Evolutionary conservation across 1,139 yeast genomes (phyloP).

Genomic region (Keqinozyma sinolaborantium): DNA sequence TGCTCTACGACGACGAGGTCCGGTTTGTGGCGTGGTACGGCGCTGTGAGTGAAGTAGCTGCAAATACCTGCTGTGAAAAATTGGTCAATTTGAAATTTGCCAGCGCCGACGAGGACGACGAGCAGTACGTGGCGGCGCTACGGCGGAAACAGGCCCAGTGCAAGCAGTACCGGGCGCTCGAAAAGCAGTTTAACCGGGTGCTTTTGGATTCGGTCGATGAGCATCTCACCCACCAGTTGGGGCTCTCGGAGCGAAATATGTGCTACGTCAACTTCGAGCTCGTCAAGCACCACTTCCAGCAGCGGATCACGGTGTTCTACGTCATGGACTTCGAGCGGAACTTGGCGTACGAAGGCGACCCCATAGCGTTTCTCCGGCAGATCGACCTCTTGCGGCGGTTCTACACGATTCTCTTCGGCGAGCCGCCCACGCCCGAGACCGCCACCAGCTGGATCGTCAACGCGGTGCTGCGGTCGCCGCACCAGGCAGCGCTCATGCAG

Average conservation of each 20-base stretch:
- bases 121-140: slow-evolving; percentile 5
- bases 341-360: slow-evolving; percentile 7
- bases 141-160: slow-evolving; percentile 3
- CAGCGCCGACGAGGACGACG: slow-evolving; percentile 7
- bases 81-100: slow-evolving; percentile 8
- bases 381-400: slow-evolving; percentile 11
- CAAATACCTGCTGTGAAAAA: slow-evolving; percentile 6
- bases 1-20: slow-evolving; percentile 6
- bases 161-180: slow-evolving; percentile 1
- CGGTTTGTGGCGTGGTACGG: slow-evolving; percentile 12
- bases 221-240: slow-evolving; percentile 2
- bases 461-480: slow-evolving; percentile 10
- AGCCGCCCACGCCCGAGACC: slow-evolving; percentile 9
- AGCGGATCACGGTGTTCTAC: slow-evolving; percentile 11
- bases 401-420: slow-evolving; percentile 12
- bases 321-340: slow-evolving; percentile 12
- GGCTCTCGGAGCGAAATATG: slow-evolving; percentile 2
- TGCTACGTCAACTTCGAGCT: slow-evolving; percentile 13
- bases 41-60: slow-evolving; percentile 6
- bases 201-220: slow-evolving; percentile 7
- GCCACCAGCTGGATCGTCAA: slow-evolving; percentile 16
- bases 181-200: slow-evolving; percentile 7
- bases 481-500: slow-evolving; percentile 5
- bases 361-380: slow-evolving; percentile 9
- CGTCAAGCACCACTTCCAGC: slow-evolving; percentile 11